Percentiles rank a stretch among this genome's conserved stretches.
Evolutionary conservation across 805 yeast species (phyloP).

Genomic region (Candida anglica): DNA sequence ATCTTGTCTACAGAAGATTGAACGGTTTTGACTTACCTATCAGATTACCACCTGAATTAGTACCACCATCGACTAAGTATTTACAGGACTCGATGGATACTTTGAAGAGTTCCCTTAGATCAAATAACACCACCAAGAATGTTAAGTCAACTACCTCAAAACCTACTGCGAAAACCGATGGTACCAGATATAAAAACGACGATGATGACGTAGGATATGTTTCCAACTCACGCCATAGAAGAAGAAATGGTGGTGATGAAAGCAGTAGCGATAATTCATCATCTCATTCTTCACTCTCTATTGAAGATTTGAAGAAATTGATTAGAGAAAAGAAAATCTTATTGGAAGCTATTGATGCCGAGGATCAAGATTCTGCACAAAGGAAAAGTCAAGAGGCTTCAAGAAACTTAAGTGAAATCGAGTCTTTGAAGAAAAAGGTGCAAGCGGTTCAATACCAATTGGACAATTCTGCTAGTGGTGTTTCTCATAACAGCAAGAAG

Average conservation of each 20-base stretch:
- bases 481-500: slow-evolving; percentile 42
- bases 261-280: slow-evolving; percentile 15
- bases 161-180: slow-evolving; percentile 19
- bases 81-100: slow-evolving; percentile 67
- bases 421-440: slow-evolving; percentile 60
- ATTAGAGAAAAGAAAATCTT: slow-evolving; percentile 70
- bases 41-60: slow-evolving; percentile 78
- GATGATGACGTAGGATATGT: slow-evolving; percentile 67
- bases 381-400: slow-evolving; percentile 31
- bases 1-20: slow-evolving; percentile 83
- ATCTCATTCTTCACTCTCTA: slow-evolving; percentile 23
- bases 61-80: slow-evolving; percentile 81
- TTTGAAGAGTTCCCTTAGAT: slow-evolving; percentile 62
- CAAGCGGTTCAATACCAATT: slow-evolving; percentile 39
- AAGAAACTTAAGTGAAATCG: slow-evolving; percentile 53
- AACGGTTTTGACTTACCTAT: slow-evolving; percentile 86
- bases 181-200: slow-evolving; percentile 57
- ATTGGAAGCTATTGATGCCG: slow-evolving; percentile 67
- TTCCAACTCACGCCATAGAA: slow-evolving; percentile 61
- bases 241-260: slow-evolving; percentile 17
- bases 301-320: slow-evolving; percentile 56
- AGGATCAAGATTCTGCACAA: slow-evolving; percentile 45
- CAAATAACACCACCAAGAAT: slow-evolving; percentile 19
- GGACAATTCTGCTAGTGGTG: slow-evolving; percentile 21
- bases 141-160: slow-evolving; percentile 14